These are phyloP conservation scores for Aureoboletus auriporus DNA, from an alignment of 768 basidiomycete genomes.

Conservation along the genomic window DNA sequence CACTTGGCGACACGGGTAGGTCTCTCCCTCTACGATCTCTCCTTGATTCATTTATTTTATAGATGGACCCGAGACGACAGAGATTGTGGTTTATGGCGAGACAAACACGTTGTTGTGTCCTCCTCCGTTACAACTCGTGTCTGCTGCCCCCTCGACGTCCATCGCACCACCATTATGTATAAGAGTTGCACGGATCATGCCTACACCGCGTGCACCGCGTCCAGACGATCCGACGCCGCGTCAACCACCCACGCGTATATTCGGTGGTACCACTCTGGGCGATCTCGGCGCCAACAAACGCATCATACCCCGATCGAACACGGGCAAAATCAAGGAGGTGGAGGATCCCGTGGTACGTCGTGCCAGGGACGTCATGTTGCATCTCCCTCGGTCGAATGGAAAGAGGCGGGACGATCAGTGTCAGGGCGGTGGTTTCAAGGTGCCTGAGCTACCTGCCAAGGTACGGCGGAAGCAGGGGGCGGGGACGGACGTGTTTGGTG, in stretches of 20 bases:
- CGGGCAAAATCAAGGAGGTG: constrained; percentile 17
- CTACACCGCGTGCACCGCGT: constrained; percentile 45
- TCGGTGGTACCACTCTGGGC: constrained; percentile 4
- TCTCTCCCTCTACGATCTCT: not conserved
- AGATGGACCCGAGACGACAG: constrained; percentile 70
- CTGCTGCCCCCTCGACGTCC: constrained; percentile 18
- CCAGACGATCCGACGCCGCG: constrained; percentile 82
- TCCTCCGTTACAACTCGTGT: constrained; percentile 8
- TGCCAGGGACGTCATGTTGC: constrained; percentile 37
- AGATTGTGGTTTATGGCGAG: constrained; percentile 56
- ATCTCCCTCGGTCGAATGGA: constrained; percentile 29
- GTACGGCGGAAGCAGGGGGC: constrained; percentile 14
- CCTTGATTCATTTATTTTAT: not conserved
- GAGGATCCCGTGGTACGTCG: constrained; percentile 31
- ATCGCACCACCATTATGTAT: constrained; percentile 30
- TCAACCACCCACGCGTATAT: constrained; percentile 45
- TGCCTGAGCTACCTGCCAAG: constrained; percentile 43
- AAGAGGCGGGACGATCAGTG: constrained; percentile 5
- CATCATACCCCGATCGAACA: constrained; percentile 13
- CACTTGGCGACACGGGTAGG: constrained; percentile 64
- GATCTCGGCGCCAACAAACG: constrained; percentile 20
- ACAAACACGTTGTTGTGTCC: constrained; percentile 15
- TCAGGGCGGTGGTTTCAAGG: constrained; percentile 35
- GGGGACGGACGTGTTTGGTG: constrained; percentile 31
- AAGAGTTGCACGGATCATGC: constrained; percentile 54